Evolutionary conservation across 148 eudicot genomes (phyloP).

Genomic region (Nepenthes gracilis): DNA sequence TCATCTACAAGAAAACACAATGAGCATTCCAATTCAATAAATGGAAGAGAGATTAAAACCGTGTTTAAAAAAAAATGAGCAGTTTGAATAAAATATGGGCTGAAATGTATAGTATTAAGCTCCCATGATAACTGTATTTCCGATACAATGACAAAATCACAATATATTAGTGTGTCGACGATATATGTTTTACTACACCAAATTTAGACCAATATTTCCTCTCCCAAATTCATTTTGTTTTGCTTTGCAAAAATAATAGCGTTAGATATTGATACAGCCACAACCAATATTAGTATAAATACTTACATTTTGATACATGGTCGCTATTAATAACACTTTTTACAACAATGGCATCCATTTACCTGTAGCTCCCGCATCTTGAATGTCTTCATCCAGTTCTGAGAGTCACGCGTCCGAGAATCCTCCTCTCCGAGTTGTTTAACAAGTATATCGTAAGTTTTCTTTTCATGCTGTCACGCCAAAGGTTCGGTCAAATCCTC

Average conservation of each 20-base stretch:
- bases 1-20: conserved; percentile 31
- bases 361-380: conserved; percentile 90
- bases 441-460: conserved; percentile 86
- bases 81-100: background rate
- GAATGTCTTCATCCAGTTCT: conserved; percentile 91
- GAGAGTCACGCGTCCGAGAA: conserved; percentile 88
- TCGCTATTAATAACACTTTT: background rate
- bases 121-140: too few relatives aligned
- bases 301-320: background rate
- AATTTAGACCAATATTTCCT: too few relatives aligned
- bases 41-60: background rate
- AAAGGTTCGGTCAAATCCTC: conserved; percentile 1
- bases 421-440: conserved; percentile 98
- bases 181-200: too few relatives aligned
- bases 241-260: too few relatives aligned
- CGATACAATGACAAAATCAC: too few relatives aligned
- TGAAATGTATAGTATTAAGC: too few relatives aligned
- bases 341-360: background rate
- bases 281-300: too few relatives aligned
- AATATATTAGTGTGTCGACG: too few relatives aligned
- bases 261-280: background rate
- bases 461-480: conserved; percentile 84
- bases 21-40: background rate
- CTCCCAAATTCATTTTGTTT: too few relatives aligned
- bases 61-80: background rate